Evolutionary conservation across 805 yeast species (phyloP).

Genomic region (Yarrowia porcina): DNA sequence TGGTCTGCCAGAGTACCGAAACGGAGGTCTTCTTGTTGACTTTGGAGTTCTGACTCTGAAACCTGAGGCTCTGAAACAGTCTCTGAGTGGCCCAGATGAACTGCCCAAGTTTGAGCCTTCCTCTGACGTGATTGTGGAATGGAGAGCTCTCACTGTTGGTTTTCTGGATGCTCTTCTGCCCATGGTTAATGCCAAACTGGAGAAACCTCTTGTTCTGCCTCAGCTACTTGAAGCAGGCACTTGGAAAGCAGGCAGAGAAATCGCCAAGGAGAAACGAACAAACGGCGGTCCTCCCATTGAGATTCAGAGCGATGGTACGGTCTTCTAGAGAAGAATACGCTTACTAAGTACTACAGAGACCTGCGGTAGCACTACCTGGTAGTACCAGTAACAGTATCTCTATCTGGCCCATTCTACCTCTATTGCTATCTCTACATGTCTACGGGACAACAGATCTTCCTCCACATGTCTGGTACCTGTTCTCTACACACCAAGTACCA

Average conservation of each 20-base stretch:
- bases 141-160: slow-evolving; percentile 63
- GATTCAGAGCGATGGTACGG: slow-evolving; percentile 61
- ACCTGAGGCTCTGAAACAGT: slow-evolving; percentile 35
- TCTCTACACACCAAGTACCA: too few relatives aligned
- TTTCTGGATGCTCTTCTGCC: slow-evolving; percentile 53
- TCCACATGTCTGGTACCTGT: too few relatives aligned
- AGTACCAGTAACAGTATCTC: too few relatives aligned
- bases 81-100: slow-evolving; percentile 30
- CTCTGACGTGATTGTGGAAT: slow-evolving; percentile 61
- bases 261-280: slow-evolving; percentile 50
- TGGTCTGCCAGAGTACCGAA: slow-evolving; percentile 60
- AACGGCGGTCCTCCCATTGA: slow-evolving; percentile 64
- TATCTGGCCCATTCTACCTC: too few relatives aligned
- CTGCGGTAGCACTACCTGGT: too few relatives aligned
- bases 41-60: slow-evolving; percentile 51
- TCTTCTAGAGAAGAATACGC: slow-evolving; percentile 44
- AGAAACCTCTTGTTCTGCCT: slow-evolving; percentile 44
- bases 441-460: too few relatives aligned
- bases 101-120: slow-evolving; percentile 53
- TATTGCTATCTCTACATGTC: too few relatives aligned
- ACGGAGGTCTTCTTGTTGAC: slow-evolving; percentile 63
- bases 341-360: too few relatives aligned
- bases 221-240: slow-evolving; percentile 67
- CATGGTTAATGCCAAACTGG: slow-evolving; percentile 47
- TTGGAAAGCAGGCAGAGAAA: slow-evolving; percentile 63